These are phyloP conservation scores for Candida easanensis DNA, from an alignment of 805 yeast species.

Conservation along the genomic window DNA sequence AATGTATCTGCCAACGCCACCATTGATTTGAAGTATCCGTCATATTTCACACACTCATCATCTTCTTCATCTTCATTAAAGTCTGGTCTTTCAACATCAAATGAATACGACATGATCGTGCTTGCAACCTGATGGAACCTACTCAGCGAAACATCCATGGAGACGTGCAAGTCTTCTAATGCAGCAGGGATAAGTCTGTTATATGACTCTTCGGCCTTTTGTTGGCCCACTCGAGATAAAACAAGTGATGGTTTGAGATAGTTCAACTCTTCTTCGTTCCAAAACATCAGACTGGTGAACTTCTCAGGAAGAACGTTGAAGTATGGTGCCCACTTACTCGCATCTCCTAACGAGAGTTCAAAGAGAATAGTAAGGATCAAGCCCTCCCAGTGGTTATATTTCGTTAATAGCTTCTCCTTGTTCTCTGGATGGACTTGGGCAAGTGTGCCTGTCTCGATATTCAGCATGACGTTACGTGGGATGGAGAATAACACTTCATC, in stretches of 20 bases:
- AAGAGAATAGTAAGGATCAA: conserved; percentile 65
- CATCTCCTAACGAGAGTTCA: conserved; percentile 46
- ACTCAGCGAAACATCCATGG: conserved; percentile 42
- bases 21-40: conserved; percentile 69
- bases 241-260: conserved; percentile 68
- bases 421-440: conserved; percentile 30
- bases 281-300: conserved; percentile 73
- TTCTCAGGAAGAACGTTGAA: conserved; percentile 64
- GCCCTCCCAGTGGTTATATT: conserved; percentile 72
- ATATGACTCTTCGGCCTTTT: conserved; percentile 61
- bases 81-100: conserved; percentile 62
- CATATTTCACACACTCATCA: conserved; percentile 36
- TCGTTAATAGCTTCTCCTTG: conserved; percentile 35
- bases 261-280: conserved; percentile 63
- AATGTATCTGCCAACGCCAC: conserved; percentile 90
- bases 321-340: conserved; percentile 68
- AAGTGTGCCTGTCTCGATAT: conserved; percentile 55
- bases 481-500: conserved; percentile 70
- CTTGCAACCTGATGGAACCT: conserved; percentile 74
- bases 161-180: conserved; percentile 37
- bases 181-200: conserved; percentile 39
- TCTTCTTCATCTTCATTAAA: conserved; percentile 33
- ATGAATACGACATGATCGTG: conserved; percentile 83
- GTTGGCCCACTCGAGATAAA: conserved; percentile 65
- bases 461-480: conserved; percentile 57